Conservation (phyloP, 805 yeast genomes). For the Lipomyces chichibuensis region DNA sequence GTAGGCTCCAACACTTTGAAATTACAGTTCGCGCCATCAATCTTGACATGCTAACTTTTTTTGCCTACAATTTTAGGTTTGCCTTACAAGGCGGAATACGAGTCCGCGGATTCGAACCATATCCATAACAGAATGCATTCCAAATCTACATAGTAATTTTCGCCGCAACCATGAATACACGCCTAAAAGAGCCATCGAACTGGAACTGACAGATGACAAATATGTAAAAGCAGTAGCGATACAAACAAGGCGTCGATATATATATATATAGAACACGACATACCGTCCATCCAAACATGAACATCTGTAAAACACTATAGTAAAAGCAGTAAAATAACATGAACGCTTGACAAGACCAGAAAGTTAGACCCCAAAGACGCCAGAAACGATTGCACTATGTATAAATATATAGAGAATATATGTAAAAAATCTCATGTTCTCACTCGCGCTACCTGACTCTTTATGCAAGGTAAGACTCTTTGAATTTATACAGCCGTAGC, state of each 20-base stretch:
- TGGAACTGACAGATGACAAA: neutral
- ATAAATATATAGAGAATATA: neutral
- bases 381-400: neutral
- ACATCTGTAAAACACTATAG: neutral
- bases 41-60: no score
- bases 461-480: neutral
- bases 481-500: neutral
- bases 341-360: neutral
- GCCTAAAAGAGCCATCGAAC: neutral
- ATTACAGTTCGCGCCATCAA: neutral
- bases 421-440: neutral
- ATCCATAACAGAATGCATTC: neutral
- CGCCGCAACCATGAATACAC: neutral
- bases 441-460: neutral
- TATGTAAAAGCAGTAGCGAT: neutral
- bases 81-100: neutral
- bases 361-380: neutral
- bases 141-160: neutral
- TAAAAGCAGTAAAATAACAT: neutral
- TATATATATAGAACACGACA: neutral
- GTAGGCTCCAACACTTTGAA: neutral
- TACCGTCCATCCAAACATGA: neutral
- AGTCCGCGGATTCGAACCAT: neutral
- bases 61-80: neutral
- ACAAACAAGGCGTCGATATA: neutral